Conservation (phyloP, 345 rosid genomes). For the Litchi chinensis region DNA sequence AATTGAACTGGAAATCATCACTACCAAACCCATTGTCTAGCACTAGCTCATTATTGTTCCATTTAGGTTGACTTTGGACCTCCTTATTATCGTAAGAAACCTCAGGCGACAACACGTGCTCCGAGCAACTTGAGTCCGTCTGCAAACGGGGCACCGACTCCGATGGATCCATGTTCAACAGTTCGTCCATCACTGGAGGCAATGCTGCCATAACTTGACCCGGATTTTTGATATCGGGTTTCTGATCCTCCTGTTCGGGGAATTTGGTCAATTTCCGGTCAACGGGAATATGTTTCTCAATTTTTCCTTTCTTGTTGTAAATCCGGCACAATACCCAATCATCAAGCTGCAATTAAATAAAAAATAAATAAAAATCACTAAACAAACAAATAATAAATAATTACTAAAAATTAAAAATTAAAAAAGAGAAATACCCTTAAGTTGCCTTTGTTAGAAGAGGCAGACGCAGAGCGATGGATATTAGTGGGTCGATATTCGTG, state of each 20-base stretch:
- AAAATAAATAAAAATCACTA: neutral
- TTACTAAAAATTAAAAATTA: no score
- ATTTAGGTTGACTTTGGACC: conserved; percentile 57
- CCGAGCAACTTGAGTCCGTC: conserved; percentile 71
- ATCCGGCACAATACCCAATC: conserved; percentile 86
- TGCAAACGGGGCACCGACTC: conserved; percentile 56
- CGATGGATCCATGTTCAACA: conserved; percentile 46
- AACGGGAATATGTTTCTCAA: conserved; percentile 48
- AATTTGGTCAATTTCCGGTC: conserved; percentile 27
- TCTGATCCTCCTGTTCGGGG: conserved; percentile 36
- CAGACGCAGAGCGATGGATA: conserved; percentile 68
- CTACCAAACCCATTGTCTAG: conserved; percentile 31
- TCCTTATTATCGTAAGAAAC: conserved; percentile 48
- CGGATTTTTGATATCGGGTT: conserved; percentile 33
- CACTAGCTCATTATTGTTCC: conserved; percentile 27
- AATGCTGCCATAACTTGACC: neutral
- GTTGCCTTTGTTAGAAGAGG: conserved; percentile 42
- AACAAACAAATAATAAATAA: neutral
- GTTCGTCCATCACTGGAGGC: conserved; percentile 6
- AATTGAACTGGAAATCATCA: conserved; percentile 41
- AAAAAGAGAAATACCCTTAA: conserved; percentile 52
- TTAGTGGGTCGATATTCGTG: conserved; percentile 91
- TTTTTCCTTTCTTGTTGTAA: conserved; percentile 80
- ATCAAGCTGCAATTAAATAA: conserved; percentile 58
- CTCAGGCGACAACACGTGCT: conserved; percentile 65